phyloP scores from a whole-genome alignment of 2,329 filamentous ascomycete genomes.

The Aspergillus melleus region DNA sequence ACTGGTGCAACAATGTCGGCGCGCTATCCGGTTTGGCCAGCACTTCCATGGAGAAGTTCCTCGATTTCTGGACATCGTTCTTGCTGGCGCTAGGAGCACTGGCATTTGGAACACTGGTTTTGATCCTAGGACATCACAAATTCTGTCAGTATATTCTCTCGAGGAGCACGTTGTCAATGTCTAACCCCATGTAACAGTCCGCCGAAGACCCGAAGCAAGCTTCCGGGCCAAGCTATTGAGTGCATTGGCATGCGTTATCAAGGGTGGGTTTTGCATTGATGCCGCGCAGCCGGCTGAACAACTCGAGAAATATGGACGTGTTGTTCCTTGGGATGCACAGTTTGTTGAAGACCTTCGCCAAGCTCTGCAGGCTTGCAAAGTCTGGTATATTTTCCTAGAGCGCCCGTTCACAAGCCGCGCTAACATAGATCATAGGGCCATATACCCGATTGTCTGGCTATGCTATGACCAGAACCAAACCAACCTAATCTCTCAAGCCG shows the following conservation, averaged over 20 bases:
- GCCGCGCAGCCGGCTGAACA: not conserved
- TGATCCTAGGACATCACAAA: not conserved
- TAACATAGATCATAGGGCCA: not conserved
- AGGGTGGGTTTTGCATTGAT: not conserved
- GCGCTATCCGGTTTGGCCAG: not conserved
- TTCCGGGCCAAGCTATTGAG: not conserved
- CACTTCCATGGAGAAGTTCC: not conserved
- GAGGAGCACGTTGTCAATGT: not conserved
- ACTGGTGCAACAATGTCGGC: not conserved
- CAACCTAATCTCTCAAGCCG: not conserved
- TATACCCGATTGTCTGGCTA: not conserved
- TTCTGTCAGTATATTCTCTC: not conserved
- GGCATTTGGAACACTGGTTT: not conserved
- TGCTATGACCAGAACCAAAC: not conserved
- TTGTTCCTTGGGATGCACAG: not conserved
- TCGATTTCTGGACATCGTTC: not conserved
- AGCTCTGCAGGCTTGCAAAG: not conserved
- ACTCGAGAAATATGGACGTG: not conserved
- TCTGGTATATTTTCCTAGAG: not conserved
- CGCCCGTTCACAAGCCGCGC: not conserved
- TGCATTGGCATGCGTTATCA: not conserved
- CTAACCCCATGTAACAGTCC: not conserved
- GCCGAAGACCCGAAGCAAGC: not conserved
- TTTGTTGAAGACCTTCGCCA: not conserved
- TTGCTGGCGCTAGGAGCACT: not conserved